Conservation (phyloP, 2,329 filamentous ascomycete genomes). For the Fusarium austroafricanum region DNA sequence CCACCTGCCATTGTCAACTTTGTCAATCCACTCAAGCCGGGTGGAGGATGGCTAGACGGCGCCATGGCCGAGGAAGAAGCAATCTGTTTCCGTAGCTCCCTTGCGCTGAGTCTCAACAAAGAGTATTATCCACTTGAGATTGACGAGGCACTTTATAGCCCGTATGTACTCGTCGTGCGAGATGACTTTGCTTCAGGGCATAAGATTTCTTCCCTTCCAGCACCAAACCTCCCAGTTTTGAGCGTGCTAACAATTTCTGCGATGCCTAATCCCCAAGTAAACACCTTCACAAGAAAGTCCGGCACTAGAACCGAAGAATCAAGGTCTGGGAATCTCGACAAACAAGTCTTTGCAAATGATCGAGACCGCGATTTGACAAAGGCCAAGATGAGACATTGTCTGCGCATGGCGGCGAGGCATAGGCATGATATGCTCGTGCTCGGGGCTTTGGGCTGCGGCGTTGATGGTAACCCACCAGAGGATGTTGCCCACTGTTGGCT, state of each 20-base stretch:
- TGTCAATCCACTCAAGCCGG: not conserved
- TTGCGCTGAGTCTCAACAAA: not conserved
- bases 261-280: not conserved
- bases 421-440: not conserved
- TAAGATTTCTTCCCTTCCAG: not conserved
- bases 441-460: not conserved
- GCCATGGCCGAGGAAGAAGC: not conserved
- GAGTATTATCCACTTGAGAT: not conserved
- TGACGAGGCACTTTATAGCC: not conserved
- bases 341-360: not conserved
- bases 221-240: not conserved
- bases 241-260: not conserved
- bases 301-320: not conserved
- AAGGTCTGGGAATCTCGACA: not conserved
- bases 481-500: not conserved
- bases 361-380: not conserved
- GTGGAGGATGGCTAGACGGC: not conserved
- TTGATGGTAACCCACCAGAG: not conserved
- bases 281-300: not conserved
- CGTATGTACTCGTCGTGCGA: not conserved
- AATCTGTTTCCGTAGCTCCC: not conserved
- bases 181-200: not conserved
- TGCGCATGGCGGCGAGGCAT: not conserved
- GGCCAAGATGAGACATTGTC: not conserved
- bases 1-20: not conserved